A percentile compares a stretch with the other conserved stretches of the same genome.
phyloP scores from a whole-genome alignment of 2,329 filamentous ascomycete species.

The Monosporascus sp. region DNA sequence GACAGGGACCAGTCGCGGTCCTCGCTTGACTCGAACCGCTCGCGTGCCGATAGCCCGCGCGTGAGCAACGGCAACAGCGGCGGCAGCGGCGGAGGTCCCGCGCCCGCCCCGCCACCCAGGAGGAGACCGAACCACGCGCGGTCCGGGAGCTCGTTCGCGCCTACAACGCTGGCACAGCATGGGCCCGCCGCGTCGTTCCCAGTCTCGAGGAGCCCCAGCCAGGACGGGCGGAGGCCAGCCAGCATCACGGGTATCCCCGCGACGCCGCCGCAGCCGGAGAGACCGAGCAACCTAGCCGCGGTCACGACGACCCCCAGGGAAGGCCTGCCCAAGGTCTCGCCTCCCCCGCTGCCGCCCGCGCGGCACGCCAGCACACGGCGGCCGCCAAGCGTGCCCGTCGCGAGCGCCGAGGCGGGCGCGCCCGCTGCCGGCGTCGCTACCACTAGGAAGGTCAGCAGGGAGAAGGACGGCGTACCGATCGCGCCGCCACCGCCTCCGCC shows the following conservation, averaged over 20 bases:
- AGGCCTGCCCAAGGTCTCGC: conserved; percentile 25
- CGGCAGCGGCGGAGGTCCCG: conserved; percentile 11
- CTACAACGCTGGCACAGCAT: conserved; percentile 7
- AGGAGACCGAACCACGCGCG: conserved; percentile 39
- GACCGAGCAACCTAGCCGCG: conserved; percentile 6
- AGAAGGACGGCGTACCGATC: conserved; percentile 5
- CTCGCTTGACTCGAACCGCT: conserved; percentile 45
- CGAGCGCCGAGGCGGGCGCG: conserved; percentile 20
- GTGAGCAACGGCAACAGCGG: conserved; percentile 22
- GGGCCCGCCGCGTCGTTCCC: background rate
- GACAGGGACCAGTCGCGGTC: conserved; percentile 36
- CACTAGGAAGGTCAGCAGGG: conserved; percentile 25
- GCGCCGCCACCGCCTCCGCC: conserved; percentile 46
- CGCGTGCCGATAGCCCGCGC: conserved; percentile 41
- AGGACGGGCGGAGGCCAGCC: background rate
- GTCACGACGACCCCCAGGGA: conserved; percentile 16
- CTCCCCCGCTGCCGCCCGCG: conserved; percentile 41
- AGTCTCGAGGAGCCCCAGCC: background rate
- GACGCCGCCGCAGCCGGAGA: conserved; percentile 2
- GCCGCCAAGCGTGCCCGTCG: conserved; percentile 33
- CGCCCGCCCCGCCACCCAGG: conserved; percentile 51
- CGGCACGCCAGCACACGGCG: conserved; percentile 39
- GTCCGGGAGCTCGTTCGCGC: conserved; percentile 19
- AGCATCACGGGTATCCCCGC: background rate
- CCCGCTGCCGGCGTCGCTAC: conserved; percentile 20